Evolutionary conservation across 116 monocot genomes (phyloP), one percentile per base, ranked within the genome.

Genomic region (Iris pallida): DNA sequence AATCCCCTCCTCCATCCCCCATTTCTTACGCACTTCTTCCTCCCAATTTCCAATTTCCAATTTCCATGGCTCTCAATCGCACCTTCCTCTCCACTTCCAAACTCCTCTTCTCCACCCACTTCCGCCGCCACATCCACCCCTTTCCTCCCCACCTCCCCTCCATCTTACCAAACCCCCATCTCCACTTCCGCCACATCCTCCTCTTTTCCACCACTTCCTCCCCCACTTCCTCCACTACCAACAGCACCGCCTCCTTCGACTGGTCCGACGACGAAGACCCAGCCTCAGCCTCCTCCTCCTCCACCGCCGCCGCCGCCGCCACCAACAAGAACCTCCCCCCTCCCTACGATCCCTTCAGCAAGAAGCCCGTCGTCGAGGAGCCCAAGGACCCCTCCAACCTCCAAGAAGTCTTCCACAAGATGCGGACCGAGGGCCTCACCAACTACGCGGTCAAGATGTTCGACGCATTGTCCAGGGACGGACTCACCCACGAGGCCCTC

Each of bases 311-410:
- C 6, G 30, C 45, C 41, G 77, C 74, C 6, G 30, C 45, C 41
- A 75, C 74, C 47, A 82, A 73, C 54, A 55, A 64, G 45, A 73
- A 75, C 11, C 83, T 92, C 1, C 89, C 92, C 5, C 92, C 90
- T 0, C 97, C 97, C 45, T 97, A 92, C 76, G 85, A 97, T 64
- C 97, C 97, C 17, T 97, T 97, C 85, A 89, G 60, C 90, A 97
- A 90, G 74, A 92, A 84, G 48, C 87, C 82, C 5, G 66, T 52
- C 5, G 69, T 81, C 18, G 67, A 73, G 18, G 85, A 87, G 16
- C 87, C 85, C 48, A 55, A 75, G n/a, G 97, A 97, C 75, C 92
- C 92, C 4, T 77, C 81, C 16, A 73, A 97, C 65, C 93, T 97
- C 49, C 89, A 92, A 63, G 79, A 90, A 66, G 60, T 97, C 78